These are phyloP conservation scores for Endoconidiophora laricicola DNA, from an alignment of 2,329 filamentous ascomycete species.

Conservation along the genomic window DNA sequence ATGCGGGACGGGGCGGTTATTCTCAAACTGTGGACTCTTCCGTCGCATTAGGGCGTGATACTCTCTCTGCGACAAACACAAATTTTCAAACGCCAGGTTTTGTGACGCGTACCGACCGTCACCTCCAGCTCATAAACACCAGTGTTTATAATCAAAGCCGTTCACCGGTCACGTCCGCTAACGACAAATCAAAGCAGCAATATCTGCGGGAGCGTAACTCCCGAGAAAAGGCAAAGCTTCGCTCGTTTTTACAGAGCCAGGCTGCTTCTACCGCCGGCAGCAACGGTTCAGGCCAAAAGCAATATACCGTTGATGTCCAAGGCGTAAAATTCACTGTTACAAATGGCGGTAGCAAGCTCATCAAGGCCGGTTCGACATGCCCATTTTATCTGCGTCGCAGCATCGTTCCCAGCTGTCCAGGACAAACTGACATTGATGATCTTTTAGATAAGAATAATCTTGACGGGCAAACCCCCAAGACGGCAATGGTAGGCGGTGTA, in stretches of 20 bases:
- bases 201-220: not conserved
- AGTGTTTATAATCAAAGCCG: slow-evolving; percentile 27
- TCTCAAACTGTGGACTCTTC: slow-evolving; percentile 18
- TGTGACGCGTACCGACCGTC: slow-evolving; percentile 58
- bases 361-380: slow-evolving; percentile 48
- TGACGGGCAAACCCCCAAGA: slow-evolving; percentile 53
- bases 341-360: slow-evolving; percentile 67
- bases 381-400: not conserved
- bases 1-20: not conserved
- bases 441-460: slow-evolving; percentile 18
- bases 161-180: slow-evolving; percentile 20
- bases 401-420: not conserved
- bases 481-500: slow-evolving; percentile 55
- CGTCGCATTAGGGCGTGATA: slow-evolving; percentile 13
- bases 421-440: slow-evolving; percentile 26
- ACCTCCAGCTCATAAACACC: slow-evolving; percentile 70
- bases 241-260: slow-evolving; percentile 4
- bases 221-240: slow-evolving; percentile 6
- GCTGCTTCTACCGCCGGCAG: not conserved
- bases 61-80: not conserved
- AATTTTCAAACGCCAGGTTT: slow-evolving; percentile 26
- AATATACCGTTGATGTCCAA: slow-evolving; percentile 29
- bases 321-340: slow-evolving; percentile 59
- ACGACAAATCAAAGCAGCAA: not conserved
- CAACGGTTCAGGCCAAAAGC: slow-evolving; percentile 6